Base-by-base conservation (phyloP, 2,329 filamentous ascomycete genomes). In the Huntiella abstrusa region DNA sequence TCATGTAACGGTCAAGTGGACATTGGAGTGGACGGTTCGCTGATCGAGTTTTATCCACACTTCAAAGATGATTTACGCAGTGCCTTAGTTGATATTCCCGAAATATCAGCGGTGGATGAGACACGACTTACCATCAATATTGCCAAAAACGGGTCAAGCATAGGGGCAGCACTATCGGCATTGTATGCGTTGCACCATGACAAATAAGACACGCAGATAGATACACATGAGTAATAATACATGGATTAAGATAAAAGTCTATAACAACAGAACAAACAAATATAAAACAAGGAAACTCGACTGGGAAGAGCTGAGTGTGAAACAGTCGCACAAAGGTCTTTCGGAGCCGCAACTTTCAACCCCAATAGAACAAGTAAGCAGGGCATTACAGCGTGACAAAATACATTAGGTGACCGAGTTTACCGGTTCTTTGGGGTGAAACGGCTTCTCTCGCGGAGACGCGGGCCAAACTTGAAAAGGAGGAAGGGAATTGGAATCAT, bases 141-240 rank as follows among this genome's bases (percentile, higher is more conserved):
- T 54, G 78, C 79, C 19, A 82, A 82, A 62, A 79, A 84, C 56
- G 80, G 80, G 12, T 78, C 72, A 52, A 78, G 80, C 44, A 75
- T 83, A 32, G 80, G 80, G 41, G 80, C 80, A 5, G 80, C 80
- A 45, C 59, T 84, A 55, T 81, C 83, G 59, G 79, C 79, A 4
- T 54, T 54, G 43, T 53, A 53, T 13, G 17, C 40, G 17, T 11
- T n/a, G 15, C n/a, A 41, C 19, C 38, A 47, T 15, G 43, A 41
- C 6, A 13, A 37, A 7, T 28, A 10, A 28, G 22, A 28, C 22
- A 28, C 8, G 8, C 22, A 28, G 22, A 28, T 28, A 10, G 1
- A 10, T 28, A 10, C 8, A 28, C 3, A 28, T 28, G 22, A 28
- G 8, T 7, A 28, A 7, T 28, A 28, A 28, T 28, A 28, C 22